Percentiles rank a stretch among this genome's conserved stretches.
phyloP scores from a whole-genome alignment of 1,139 yeast genomes.

The Blastobotrys proliferans region DNA sequence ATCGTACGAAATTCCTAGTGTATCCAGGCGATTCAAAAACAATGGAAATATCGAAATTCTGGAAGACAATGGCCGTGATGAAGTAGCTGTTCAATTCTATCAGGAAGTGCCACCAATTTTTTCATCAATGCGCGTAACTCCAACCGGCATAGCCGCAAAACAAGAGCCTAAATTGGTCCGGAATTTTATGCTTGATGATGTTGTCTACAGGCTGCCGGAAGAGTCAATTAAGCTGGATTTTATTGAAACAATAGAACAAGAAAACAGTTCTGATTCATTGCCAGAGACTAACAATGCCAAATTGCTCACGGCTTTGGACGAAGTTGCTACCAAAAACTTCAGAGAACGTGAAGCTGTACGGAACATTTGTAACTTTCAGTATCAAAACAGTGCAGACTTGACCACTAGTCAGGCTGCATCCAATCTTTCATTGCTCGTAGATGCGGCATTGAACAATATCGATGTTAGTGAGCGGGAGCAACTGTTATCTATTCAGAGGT shows the following conservation, averaged over 20 bases:
- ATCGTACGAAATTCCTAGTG: conserved; percentile 49
- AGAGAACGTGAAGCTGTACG: conserved; percentile 35
- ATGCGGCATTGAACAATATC: conserved; percentile 31
- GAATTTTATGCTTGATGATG: conserved; percentile 44
- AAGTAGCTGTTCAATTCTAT: conserved; percentile 26
- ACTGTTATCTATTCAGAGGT: conserved; percentile 51
- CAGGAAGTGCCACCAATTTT: conserved; percentile 44
- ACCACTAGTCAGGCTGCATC: conserved; percentile 26
- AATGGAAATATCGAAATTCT: conserved; percentile 42
- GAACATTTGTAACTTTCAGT: conserved; percentile 31
- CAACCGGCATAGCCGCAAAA: conserved; percentile 46
- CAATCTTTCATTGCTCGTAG: conserved; percentile 39
- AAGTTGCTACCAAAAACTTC: conserved; percentile 31
- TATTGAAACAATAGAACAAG: conserved; percentile 39
- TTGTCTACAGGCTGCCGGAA: conserved; percentile 66
- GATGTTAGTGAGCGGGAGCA: conserved; percentile 46
- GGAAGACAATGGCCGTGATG: conserved; percentile 38
- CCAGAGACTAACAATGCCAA: conserved; percentile 26
- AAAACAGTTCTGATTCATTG: conserved; percentile 18
- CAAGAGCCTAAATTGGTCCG: conserved; percentile 36
- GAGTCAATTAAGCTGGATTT: conserved; percentile 73
- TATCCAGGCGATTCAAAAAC: conserved; percentile 59
- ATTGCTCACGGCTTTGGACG: conserved; percentile 33
- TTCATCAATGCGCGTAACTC: conserved; percentile 37
- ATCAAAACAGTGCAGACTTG: conserved; percentile 27